Conservation (phyloP, 495 filamentous ascomycete species). For the Cairneyella variabilis region DNA sequence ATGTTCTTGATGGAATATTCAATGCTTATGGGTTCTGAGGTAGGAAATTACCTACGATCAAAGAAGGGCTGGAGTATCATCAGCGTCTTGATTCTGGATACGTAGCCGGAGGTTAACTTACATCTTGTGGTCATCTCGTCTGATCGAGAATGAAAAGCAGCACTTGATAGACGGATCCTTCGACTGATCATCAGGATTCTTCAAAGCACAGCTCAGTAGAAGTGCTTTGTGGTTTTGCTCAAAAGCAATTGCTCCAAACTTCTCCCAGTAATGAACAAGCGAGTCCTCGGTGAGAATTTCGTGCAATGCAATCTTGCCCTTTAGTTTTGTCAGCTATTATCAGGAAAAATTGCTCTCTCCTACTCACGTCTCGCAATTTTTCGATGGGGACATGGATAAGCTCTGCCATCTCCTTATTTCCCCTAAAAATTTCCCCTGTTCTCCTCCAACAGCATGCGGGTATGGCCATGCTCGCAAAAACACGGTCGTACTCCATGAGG, state of each 20-base stretch:
- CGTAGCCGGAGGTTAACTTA: constrained; percentile 56
- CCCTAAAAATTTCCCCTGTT: constrained; percentile 95
- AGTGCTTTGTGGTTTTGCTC: constrained; percentile 95
- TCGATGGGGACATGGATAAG: constrained; percentile 92
- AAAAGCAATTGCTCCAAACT: constrained; percentile 97
- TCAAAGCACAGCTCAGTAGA: constrained; percentile 87
- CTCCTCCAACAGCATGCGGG: constrained; percentile 96
- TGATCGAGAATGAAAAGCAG: constrained; percentile 96
- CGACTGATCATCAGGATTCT: constrained; percentile 72
- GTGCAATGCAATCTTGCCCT: constrained; percentile 95
- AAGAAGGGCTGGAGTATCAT: constrained; percentile 60
- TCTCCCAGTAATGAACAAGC: constrained; percentile 97
- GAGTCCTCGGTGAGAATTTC: constrained; percentile 94
- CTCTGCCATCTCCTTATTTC: constrained; percentile 98
- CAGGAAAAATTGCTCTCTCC: neutral
- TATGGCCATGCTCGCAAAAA: constrained; percentile 98
- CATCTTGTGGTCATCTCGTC: constrained; percentile 94
- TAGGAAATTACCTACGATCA: constrained; percentile 96
- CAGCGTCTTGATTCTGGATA: too few species aligned
- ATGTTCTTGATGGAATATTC: too few species aligned
- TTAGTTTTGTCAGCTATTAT: constrained; percentile 14
- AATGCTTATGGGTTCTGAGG: too few species aligned
- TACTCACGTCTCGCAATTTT: constrained; percentile 79
- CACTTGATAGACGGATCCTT: constrained; percentile 76
- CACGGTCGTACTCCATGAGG: constrained; percentile 94